Base-by-base conservation (phyloP, 495 filamentous ascomycete genomes). In the Xylaria longipes region DNA sequence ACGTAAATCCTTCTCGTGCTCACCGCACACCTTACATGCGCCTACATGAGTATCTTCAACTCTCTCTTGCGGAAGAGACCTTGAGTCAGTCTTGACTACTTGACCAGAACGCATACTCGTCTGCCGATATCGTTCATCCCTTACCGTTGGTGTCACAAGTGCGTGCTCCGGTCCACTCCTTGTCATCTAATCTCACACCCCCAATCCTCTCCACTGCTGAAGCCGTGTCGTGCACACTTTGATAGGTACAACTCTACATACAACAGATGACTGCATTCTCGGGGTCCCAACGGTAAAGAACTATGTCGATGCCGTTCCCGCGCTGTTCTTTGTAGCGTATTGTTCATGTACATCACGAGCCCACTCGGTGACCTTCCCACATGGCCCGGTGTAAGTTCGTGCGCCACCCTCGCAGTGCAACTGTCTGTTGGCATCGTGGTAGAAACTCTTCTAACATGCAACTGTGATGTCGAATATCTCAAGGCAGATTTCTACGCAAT, bases 371-470 rank as follows among this genome's bases (percentile, higher is more conserved):
- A 45, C 68, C 58, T 54, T 54, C 48, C 57, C 65, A 31, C 45
- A 64, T 56, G 46, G 68, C 65, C 46, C 31, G 33, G 43, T 39
- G 65, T 43, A 43, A 46, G 62, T 65, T 39, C 62, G 37, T 43
- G 20, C 46, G 63, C 65, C 65, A 67, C 45, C 45, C 43, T 65
- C 25, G 45, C 68, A 56, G 33, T 56, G 25, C 58, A 27, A 54
- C 46, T 70, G 68, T 70, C 46, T 70, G 68, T 70, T 70, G 68
- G 68, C 45, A 50, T 61, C 57, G 29, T 25, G 58, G 60, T 41
- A 43, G 37, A 22, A 64, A 25, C 68, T 29, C 56, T n/a, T 46
- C 68, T 45, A 63, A 70, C 52, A 63, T 70, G 57, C 50, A 41
- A 41, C 43, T 17, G 41, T 43, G 41, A 41, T 37, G 68, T 61